phyloP scores from a whole-genome alignment of 73 alveolate species.

The Uronychia binucleata region DNA sequence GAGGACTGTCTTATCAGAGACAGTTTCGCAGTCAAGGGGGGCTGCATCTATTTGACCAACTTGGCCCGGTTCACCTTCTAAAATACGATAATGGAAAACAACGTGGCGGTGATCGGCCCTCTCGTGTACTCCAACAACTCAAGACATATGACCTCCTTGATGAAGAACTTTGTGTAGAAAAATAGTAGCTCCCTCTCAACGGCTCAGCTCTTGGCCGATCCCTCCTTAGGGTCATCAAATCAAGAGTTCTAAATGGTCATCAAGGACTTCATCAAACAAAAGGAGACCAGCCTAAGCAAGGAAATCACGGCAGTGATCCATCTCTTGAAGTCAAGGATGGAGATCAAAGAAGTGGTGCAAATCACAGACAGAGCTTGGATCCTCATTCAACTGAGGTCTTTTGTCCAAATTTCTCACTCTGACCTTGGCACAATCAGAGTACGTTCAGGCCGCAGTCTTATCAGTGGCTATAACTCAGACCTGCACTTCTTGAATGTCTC shows the following conservation, averaged over 20 bases:
- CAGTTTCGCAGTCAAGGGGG: neutral
- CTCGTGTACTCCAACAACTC: neutral
- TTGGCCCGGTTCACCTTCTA: neutral
- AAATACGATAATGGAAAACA: neutral
- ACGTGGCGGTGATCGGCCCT: neutral
- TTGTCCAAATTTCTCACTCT: neutral
- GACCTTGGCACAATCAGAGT: neutral
- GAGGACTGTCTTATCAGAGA: neutral
- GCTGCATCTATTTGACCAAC: neutral
- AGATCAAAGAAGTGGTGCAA: neutral
- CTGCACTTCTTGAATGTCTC: neutral
- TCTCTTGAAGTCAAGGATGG: neutral
- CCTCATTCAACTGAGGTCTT: neutral
- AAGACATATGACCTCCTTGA: neutral
- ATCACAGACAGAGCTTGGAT: neutral
- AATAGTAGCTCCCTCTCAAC: neutral
- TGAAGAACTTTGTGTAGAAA: too few relatives aligned
- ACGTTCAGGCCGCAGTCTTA: neutral
- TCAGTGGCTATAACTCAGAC: neutral
- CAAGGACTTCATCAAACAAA: neutral
- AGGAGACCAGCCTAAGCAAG: neutral
- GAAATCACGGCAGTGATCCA: neutral
- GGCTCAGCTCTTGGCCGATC: neutral
- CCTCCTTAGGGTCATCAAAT: neutral
- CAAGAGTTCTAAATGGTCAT: neutral